Evolutionary conservation across 805 yeast genomes (phyloP).

Genomic region (Candida railenensis): DNA sequence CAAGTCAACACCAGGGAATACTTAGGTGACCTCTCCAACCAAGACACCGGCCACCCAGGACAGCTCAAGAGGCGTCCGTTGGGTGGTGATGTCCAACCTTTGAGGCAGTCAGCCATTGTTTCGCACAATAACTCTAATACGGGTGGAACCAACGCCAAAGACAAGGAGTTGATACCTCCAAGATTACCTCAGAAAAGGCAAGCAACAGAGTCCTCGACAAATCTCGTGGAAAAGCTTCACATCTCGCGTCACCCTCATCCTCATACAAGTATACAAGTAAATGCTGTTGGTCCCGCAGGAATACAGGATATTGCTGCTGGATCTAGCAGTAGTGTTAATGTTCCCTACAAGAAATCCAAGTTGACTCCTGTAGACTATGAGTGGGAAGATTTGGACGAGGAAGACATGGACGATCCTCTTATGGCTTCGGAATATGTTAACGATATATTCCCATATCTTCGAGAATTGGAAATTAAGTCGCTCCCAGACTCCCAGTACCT

Average conservation of each 20-base stretch:
- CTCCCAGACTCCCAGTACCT: slow-evolving; percentile 73
- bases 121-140: not conserved
- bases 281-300: not conserved
- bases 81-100: slow-evolving; percentile 33
- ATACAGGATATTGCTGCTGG: not conserved
- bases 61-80: slow-evolving; percentile 28
- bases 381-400: slow-evolving; percentile 76
- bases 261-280: not conserved
- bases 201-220: slow-evolving; percentile 55
- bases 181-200: slow-evolving; percentile 50
- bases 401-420: slow-evolving; percentile 66
- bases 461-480: slow-evolving; percentile 68
- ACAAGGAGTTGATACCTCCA: slow-evolving; percentile 18
- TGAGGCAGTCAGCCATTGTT: slow-evolving; percentile 16
- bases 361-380: slow-evolving; percentile 36
- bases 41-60: slow-evolving; percentile 10
- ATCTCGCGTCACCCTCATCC: slow-evolving; percentile 7
- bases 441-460: slow-evolving; percentile 81
- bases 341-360: slow-evolving; percentile 33
- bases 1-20: slow-evolving; percentile 21
- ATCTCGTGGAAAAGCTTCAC: slow-evolving; percentile 35
- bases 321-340: slow-evolving; percentile 1
- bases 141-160: slow-evolving; percentile 4
- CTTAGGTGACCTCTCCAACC: slow-evolving; percentile 40
- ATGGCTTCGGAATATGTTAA: slow-evolving; percentile 93